Percentiles rank a stretch among this genome's conserved stretches.
Evolutionary conservation across 257 asterid species (phyloP).

Genomic region (Solanum tarapatanum): DNA sequence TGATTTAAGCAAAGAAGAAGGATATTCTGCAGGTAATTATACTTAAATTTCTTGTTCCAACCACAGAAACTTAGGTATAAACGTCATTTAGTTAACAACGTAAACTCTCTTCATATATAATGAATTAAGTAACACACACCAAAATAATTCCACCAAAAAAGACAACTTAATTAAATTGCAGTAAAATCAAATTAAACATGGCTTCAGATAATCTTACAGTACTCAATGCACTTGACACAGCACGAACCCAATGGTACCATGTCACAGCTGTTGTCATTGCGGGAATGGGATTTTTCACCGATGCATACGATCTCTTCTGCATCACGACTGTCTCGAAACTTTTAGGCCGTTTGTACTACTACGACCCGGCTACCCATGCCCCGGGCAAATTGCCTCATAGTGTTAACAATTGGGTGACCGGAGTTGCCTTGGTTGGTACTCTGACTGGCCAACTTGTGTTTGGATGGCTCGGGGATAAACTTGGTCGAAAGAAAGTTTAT

Average conservation of each 20-base stretch:
- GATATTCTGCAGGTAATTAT: too few relatives aligned
- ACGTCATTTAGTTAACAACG: too few relatives aligned
- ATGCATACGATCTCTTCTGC: slow-evolving; percentile 56
- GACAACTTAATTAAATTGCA: neutral
- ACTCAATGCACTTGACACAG: slow-evolving; percentile 49
- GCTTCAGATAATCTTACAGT: slow-evolving; percentile 29
- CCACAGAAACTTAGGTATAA: too few relatives aligned
- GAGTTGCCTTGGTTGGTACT: slow-evolving; percentile 55
- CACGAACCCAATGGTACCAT: slow-evolving; percentile 59
- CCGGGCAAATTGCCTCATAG: slow-evolving; percentile 40
- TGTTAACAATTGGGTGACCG: slow-evolving; percentile 39
- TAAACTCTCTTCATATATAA: too few relatives aligned
- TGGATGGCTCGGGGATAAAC: slow-evolving; percentile 70
- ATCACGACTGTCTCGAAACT: slow-evolving; percentile 32
- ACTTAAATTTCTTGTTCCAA: too few relatives aligned
- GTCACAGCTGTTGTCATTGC: slow-evolving; percentile 50
- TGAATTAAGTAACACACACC: too few relatives aligned
- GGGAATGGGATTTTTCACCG: slow-evolving; percentile 68
- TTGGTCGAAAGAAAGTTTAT: slow-evolving; percentile 57
- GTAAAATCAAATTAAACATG: slow-evolving; percentile 12
- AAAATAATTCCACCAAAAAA: neutral
- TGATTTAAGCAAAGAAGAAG: too few relatives aligned
- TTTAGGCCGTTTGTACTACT: slow-evolving; percentile 46
- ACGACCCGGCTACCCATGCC: slow-evolving; percentile 1
- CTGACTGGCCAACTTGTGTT: slow-evolving; percentile 54